Evolutionary conservation across 1,284 basidiomycete genomes (phyloP).

Genomic region (Malassezia vespertilionis): DNA sequence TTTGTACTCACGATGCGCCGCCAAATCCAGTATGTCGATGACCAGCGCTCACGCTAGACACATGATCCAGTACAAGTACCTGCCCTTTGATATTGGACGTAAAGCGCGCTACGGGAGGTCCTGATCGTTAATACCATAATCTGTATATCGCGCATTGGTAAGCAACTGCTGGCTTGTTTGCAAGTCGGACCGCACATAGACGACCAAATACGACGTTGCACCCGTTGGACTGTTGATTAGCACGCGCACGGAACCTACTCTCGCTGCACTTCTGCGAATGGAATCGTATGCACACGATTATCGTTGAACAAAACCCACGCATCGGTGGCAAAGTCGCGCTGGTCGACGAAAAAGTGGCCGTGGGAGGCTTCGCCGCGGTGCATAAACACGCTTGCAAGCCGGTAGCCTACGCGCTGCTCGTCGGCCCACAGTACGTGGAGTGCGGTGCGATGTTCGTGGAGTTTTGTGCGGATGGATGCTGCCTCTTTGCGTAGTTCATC

Average conservation of each 20-base stretch:
- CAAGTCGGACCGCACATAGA: conserved; percentile 29
- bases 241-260: conserved; percentile 17
- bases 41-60: conserved; percentile 55
- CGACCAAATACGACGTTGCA: conserved; percentile 44
- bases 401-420: conserved; percentile 61
- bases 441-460: conserved; percentile 59
- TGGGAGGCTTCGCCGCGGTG: conserved; percentile 34
- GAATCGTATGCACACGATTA: conserved; percentile 19
- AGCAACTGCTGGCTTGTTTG: conserved; percentile 20
- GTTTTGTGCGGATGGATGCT: conserved; percentile 53
- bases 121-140: not conserved
- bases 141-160: not conserved
- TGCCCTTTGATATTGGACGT: conserved; percentile 81
- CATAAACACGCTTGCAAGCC: conserved; percentile 88
- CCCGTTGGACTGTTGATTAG: conserved; percentile 23
- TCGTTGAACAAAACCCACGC: conserved; percentile 45
- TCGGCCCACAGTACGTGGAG: conserved; percentile 69
- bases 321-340: conserved; percentile 17
- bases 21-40: conserved; percentile 47
- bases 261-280: conserved; percentile 25
- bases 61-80: conserved; percentile 89
- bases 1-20: conserved; percentile 49
- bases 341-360: conserved; percentile 44
- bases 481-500: conserved; percentile 20
- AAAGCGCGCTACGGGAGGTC: conserved; percentile 52